These are phyloP conservation scores for Ceratobasidium sp. DNA, from an alignment of 1,284 basidiomycete genomes.

Conservation along the genomic window DNA sequence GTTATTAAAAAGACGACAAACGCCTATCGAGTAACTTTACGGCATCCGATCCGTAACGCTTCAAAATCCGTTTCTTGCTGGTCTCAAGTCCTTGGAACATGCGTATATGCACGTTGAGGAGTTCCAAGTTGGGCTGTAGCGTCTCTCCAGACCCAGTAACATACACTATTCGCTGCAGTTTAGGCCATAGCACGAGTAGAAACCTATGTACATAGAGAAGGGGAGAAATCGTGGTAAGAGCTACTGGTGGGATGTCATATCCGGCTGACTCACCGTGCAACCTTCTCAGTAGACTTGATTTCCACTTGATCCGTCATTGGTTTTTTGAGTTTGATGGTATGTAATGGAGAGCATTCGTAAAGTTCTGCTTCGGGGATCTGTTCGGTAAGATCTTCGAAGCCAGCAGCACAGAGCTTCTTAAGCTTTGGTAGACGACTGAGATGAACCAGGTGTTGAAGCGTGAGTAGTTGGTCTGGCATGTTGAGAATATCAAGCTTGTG, in stretches of 20 bases:
- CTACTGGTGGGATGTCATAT: background rate
- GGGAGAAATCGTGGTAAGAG: too few relatives aligned
- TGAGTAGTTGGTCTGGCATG: constrained; percentile 53
- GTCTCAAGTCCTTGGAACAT: background rate
- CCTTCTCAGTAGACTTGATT: background rate
- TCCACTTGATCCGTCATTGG: background rate
- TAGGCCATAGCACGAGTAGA: background rate
- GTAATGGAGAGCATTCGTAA: background rate
- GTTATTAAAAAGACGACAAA: background rate
- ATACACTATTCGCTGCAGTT: background rate
- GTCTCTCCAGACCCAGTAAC: background rate
- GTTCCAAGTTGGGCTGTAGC: background rate
- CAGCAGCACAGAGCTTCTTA: background rate
- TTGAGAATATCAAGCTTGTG: constrained; percentile 14
- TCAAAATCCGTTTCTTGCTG: background rate
- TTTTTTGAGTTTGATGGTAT: background rate
- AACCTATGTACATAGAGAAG: background rate
- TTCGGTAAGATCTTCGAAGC: too few relatives aligned
- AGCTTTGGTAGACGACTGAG: background rate
- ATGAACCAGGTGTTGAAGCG: background rate
- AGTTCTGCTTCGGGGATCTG: too few relatives aligned
- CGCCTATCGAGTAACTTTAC: background rate
- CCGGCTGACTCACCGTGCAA: background rate
- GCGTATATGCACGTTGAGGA: constrained; percentile 12
- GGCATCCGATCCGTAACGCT: background rate